Conservation (phyloP, 2,329 filamentous ascomycete species). For the Xylaria sp. region DNA sequence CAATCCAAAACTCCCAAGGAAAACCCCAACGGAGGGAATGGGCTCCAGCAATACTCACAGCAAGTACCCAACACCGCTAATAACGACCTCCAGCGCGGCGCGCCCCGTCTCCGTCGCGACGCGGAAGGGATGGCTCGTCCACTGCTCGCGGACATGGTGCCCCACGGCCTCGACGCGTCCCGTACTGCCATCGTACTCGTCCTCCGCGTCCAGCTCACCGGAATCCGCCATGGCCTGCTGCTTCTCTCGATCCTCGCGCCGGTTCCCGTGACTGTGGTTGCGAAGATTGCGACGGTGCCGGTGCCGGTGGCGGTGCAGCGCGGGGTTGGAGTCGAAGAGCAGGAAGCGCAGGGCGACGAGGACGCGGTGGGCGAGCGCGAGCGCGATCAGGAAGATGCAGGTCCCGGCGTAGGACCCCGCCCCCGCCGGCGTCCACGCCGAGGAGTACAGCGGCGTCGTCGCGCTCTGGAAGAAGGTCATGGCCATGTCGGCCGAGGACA, state of each 20-base stretch:
- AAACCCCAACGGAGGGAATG: background rate
- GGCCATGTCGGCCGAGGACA: conserved; percentile 33
- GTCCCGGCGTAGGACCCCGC: conserved; percentile 80
- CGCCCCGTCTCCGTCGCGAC: conserved; percentile 32
- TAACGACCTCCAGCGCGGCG: conserved; percentile 30
- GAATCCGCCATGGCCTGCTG: too few relatives aligned
- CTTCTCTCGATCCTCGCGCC: too few relatives aligned
- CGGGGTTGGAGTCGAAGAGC: conserved; percentile 20
- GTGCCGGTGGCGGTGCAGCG: conserved; percentile 4
- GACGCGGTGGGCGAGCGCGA: conserved; percentile 69
- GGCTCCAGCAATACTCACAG: conserved; percentile 30
- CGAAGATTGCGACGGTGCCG: too few relatives aligned
- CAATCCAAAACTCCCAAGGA: background rate
- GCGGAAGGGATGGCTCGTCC: conserved; percentile 27
- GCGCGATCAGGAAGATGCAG: conserved; percentile 85
- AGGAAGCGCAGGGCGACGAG: conserved; percentile 61
- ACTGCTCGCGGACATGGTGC: conserved; percentile 19
- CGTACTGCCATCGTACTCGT: conserved; percentile 16
- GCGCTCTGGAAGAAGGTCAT: conserved; percentile 56
- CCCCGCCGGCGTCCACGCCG: conserved; percentile 71
- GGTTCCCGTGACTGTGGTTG: too few relatives aligned
- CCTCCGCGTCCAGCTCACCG: too few relatives aligned
- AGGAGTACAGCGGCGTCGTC: conserved; percentile 68
- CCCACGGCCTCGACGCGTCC: conserved; percentile 23
- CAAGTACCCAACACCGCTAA: conserved; percentile 34